Percentiles rank a stretch among this genome's conserved stretches.
Conservation (phyloP, 2,329 filamentous ascomycete species). For the Rutstroemia sp. region DNA sequence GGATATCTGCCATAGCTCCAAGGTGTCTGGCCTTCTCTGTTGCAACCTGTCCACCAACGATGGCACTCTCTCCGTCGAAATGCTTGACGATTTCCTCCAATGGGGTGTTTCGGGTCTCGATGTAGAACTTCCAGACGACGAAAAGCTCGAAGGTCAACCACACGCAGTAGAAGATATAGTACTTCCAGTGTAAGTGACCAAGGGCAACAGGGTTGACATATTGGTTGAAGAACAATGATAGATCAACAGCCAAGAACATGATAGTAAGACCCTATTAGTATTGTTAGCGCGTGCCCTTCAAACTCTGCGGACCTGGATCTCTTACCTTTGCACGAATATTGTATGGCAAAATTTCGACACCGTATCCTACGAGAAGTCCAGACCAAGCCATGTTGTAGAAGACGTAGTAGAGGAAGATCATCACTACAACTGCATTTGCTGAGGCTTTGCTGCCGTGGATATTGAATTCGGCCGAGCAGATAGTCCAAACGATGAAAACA, state of each 20-base stretch:
- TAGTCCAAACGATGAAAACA: constrained; percentile 29
- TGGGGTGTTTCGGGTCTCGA: constrained; percentile 37
- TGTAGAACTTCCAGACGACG: constrained; percentile 30
- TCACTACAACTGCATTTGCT: constrained; percentile 31
- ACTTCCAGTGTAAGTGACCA: constrained; percentile 34
- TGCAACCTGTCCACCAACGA: constrained; percentile 10
- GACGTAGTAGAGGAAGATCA: constrained; percentile 43
- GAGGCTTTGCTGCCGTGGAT: constrained; percentile 14
- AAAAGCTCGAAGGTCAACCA: constrained; percentile 25
- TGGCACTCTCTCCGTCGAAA: constrained; percentile 37
- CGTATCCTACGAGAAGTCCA: constrained; percentile 21
- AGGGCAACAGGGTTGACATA: constrained; percentile 38
- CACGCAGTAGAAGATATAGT: constrained; percentile 37
- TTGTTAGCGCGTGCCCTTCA: background rate
- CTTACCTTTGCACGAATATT: constrained; percentile 27
- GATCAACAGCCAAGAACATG: constrained; percentile 37
- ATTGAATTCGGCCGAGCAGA: constrained; percentile 16
- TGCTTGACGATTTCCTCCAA: constrained; percentile 39
- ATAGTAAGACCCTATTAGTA: constrained; percentile 30
- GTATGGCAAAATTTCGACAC: constrained; percentile 25
- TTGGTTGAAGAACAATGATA: constrained; percentile 38
- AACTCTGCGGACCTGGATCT: constrained; percentile 7
- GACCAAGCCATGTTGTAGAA: constrained; percentile 33
- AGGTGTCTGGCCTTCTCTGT: constrained; percentile 9
- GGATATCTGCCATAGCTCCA: constrained; percentile 6